These are phyloP conservation scores for Hanseniaspora thailandica DNA, from an alignment of 805 yeast species.

Conservation along the genomic window DNA sequence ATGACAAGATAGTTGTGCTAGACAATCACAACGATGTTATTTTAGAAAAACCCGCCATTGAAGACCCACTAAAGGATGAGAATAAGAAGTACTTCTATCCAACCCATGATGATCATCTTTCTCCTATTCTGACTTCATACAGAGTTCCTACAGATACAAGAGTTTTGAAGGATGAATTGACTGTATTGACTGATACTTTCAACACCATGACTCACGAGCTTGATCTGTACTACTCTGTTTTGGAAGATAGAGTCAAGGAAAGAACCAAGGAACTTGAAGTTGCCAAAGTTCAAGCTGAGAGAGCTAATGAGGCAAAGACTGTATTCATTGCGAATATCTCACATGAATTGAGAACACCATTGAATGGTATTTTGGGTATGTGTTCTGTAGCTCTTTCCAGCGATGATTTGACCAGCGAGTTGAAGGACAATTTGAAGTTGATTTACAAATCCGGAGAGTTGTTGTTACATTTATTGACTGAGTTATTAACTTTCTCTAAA, in stretches of 20 bases:
- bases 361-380: slow-evolving; percentile 93
- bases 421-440: slow-evolving; percentile 64
- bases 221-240: slow-evolving; percentile 65
- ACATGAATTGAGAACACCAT: slow-evolving; percentile 87
- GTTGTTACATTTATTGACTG: slow-evolving; percentile 77
- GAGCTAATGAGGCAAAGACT: slow-evolving; percentile 93
- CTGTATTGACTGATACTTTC: slow-evolving; percentile 78
- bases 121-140: slow-evolving; percentile 30
- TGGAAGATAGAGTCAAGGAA: slow-evolving; percentile 78
- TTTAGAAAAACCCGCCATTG: background rate
- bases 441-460: slow-evolving; percentile 88
- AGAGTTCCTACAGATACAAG: slow-evolving; percentile 39
- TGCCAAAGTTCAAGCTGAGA: slow-evolving; percentile 80
- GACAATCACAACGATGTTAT: slow-evolving; percentile 3
- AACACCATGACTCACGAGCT: slow-evolving; percentile 84
- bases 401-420: slow-evolving; percentile 55
- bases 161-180: slow-evolving; percentile 67
- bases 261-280: slow-evolving; percentile 82
- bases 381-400: slow-evolving; percentile 78
- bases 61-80: background rate
- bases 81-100: slow-evolving; percentile 18
- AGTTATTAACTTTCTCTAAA: slow-evolving; percentile 76
- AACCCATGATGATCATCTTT: slow-evolving; percentile 22
- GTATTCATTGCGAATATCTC: slow-evolving; percentile 86
- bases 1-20: background rate